These are phyloP conservation scores for Cytospora piceicola DNA, from an alignment of 2,329 filamentous ascomycete genomes.

Conservation along the genomic window DNA sequence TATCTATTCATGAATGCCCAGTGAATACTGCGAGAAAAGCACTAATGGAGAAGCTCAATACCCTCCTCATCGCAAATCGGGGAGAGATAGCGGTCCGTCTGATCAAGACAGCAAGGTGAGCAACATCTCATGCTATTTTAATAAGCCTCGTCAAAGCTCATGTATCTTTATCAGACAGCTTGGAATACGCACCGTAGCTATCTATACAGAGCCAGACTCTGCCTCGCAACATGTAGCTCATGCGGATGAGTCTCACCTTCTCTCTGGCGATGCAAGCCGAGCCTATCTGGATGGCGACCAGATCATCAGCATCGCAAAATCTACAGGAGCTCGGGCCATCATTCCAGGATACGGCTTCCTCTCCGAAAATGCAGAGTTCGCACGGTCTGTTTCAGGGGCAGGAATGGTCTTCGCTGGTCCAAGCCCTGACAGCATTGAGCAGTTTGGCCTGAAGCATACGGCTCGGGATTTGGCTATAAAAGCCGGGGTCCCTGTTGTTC, in stretches of 20 bases:
- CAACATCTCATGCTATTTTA: too few relatives aligned
- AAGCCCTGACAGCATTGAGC: constrained; percentile 53
- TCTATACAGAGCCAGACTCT: constrained; percentile 62
- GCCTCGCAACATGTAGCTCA: constrained; percentile 56
- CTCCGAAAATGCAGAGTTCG: constrained; percentile 65
- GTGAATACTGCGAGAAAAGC: background rate
- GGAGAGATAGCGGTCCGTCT: constrained; percentile 62
- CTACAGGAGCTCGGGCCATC: constrained; percentile 55
- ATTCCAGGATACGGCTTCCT: constrained; percentile 70
- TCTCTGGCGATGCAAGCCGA: constrained; percentile 47
- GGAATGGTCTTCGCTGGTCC: constrained; percentile 64
- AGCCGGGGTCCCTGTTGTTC: constrained; percentile 49
- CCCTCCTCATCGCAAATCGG: constrained; percentile 61
- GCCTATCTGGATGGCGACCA: constrained; percentile 31
- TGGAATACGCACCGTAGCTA: constrained; percentile 55
- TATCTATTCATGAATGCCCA: background rate
- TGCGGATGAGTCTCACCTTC: constrained; percentile 56
- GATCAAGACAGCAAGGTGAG: constrained; percentile 46
- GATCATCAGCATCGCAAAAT: constrained; percentile 42
- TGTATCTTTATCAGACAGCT: constrained; percentile 39
- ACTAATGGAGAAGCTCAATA: constrained; percentile 43
- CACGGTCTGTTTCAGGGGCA: constrained; percentile 52
- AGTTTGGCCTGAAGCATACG: constrained; percentile 62
- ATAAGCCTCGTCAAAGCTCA: background rate
- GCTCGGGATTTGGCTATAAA: constrained; percentile 57